Base-by-base conservation (phyloP, 1,284 basidiomycete species). In the Cutaneotrichosporon sp. region DNA sequence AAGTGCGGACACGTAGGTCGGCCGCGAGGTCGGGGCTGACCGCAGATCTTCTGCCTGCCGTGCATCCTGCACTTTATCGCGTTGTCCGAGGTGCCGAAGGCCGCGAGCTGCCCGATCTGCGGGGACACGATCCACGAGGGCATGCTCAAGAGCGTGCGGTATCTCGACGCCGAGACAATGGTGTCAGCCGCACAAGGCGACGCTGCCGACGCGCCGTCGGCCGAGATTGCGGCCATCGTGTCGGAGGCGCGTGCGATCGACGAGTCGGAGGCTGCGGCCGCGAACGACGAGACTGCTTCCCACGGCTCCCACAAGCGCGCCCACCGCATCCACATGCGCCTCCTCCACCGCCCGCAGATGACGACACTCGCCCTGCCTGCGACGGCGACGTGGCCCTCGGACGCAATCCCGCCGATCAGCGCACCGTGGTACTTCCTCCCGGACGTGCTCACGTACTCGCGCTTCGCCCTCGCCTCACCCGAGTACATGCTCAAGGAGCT, bases 351-450 rank as follows among this genome's bases (percentile, higher is more conserved):
- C 8, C 95, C 95, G 4, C 91, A 92, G 72, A 91, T 97, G 70
- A 95, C 93, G 4, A 97, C 93, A 0, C 84, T 99, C n/a, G 95
- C 97, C 2, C 83, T 99, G 13, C 95, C 95, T 49, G 87, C 91
- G 29, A 95, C 95, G 0, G 75, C 82, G 9, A 92, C 92, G 1
- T 99, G 95, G 94, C 95, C 93, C 14, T 97, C 90, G 4, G 91
- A 93, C 64, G 84, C 93, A 0, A 81, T 98, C n/a, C 88, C 91
- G 11, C 89, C 91, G 16, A 91, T 95, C 68, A 75, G 72, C 1
- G 91, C 93, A 0, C 95, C 95, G 8, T 98, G 95, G 83, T 87
- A 97, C 76, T 98, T 99, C 81, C 84, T 95, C 22, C 97, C 95
- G 0, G 93, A 98, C 73, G 91, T 97, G 27, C 88, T 89, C 68